Evolutionary conservation across 2,329 filamentous ascomycete species (phyloP), one percentile per base, ranked within the genome.

Genomic region (Pyrenochaeta sp.): DNA sequence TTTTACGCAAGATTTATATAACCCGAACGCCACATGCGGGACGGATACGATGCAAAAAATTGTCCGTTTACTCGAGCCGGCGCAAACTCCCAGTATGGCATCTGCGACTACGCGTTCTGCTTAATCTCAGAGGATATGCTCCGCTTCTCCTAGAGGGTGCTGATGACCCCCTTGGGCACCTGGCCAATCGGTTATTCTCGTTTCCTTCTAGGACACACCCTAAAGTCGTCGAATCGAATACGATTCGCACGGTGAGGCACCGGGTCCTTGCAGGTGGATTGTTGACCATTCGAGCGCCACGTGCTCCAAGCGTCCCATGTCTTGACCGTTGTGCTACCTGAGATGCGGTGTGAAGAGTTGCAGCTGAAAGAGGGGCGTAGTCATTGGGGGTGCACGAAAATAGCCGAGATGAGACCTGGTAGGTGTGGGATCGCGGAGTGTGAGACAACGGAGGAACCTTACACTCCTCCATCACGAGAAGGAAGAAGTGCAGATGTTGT

Each of bases 401-500:
- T 61, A 67, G 52, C 61, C 61, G 61, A 64, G 41, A 61, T 59
- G 56, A 52, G 44, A 30, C 39, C 29, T 35, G 44, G 21, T 26
- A 13, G 22, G 30, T 55, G 38, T 30, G 30, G 48, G 50, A 54
- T n/a, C 17, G 42, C 19, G 45, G 41, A 46, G 37, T 30, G 31
- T 43, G 41, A 51, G 39, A 48, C 35, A 41, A 35, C 34, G 34
- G 45, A 37, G 41, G 42, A 55, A 50, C 36, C 36, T 44, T 48
- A 49, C n/a, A 22, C 18, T 17, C 7, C 20, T 35, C 45, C 51
- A 44, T 28, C 49, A 57, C 46, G 44, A 52, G 44, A 41, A 59
- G 38, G 30, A 41, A 35, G 21, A 37, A 37, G 18, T 18, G 34
- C 29, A 29, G 42, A 41, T 38, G 31, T 35, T 31, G 37, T 27